These are phyloP conservation scores for Balakata baccata DNA, from an alignment of 345 rosid genomes.

Conservation along the genomic window DNA sequence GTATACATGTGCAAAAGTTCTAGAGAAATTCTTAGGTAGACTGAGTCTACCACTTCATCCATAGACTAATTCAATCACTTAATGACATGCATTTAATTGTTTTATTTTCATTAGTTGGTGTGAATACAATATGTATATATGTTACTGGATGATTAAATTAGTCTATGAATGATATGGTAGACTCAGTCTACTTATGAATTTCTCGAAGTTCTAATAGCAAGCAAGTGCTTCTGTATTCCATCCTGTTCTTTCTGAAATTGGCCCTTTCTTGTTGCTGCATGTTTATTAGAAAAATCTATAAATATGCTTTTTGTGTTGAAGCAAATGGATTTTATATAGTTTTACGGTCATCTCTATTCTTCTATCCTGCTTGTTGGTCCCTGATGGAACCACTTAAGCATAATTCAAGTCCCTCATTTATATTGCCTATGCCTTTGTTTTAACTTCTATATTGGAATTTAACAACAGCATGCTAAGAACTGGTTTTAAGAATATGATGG, in stretches of 20 bases:
- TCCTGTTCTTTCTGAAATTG: neutral
- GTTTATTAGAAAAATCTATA: neutral
- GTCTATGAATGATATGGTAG: too few relatives aligned
- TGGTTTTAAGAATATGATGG: neutral
- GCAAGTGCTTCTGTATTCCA: neutral
- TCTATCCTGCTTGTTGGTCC: neutral
- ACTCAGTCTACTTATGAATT: too few relatives aligned
- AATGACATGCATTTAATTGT: too few relatives aligned
- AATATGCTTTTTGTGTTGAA: neutral
- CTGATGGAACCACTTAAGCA: neutral
- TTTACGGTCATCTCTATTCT: neutral
- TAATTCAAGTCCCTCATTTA: neutral
- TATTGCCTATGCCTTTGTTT: neutral
- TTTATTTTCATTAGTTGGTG: too few relatives aligned
- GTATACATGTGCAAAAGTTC: slow-evolving; percentile 2
- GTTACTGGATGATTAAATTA: too few relatives aligned
- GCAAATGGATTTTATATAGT: neutral
- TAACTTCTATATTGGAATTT: neutral
- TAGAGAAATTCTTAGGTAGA: too few relatives aligned
- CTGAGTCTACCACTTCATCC: too few relatives aligned
- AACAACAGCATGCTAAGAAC: neutral
- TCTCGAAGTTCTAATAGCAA: slow-evolving; percentile 3
- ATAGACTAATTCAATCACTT: too few relatives aligned
- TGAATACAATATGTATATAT: too few relatives aligned
- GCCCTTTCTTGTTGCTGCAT: neutral